A percentile compares a stretch with the other conserved stretches of the same genome.
Conservation (phyloP, 2,329 filamentous ascomycete species). For the Ophiocordyceps unilateralis region DNA sequence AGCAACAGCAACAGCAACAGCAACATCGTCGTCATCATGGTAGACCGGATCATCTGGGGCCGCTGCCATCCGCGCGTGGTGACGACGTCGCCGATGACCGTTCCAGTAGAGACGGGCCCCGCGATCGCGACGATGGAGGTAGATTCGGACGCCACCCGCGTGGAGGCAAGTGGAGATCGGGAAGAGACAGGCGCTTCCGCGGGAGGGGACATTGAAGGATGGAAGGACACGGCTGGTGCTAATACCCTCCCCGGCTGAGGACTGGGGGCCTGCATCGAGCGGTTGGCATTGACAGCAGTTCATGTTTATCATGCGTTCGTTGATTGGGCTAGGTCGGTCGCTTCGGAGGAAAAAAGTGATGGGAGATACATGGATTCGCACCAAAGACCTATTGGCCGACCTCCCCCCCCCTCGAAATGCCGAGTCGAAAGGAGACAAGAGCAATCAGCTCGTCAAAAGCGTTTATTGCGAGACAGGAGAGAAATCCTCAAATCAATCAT, state of each 20-base stretch:
- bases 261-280: too few species aligned
- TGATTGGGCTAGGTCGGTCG: too few species aligned
- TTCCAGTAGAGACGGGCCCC: constrained; percentile 16
- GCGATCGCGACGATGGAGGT: constrained; percentile 13
- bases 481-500: neutral
- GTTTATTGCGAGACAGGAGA: neutral
- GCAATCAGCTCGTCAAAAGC: neutral
- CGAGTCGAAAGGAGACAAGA: neutral
- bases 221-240: neutral
- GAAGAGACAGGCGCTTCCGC: constrained; percentile 16
- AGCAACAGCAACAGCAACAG: neutral
- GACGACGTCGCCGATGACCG: constrained; percentile 19
- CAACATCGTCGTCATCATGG: neutral
- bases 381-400: neutral
- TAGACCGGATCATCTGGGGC: constrained; percentile 6
- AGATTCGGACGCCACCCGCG: constrained; percentile 14
- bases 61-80: constrained; percentile 3
- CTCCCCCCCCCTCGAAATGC: neutral
- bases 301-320: too few species aligned
- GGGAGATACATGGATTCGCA: neutral
- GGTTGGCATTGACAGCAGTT: too few species aligned
- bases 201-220: constrained; percentile 13
- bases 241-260: too few species aligned
- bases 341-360: neutral
- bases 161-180: constrained; percentile 21